Percentiles rank a stretch among this genome's conserved stretches.
Conservation (phyloP, 2,329 filamentous ascomycete species). For the Fulvia fulva region DNA sequence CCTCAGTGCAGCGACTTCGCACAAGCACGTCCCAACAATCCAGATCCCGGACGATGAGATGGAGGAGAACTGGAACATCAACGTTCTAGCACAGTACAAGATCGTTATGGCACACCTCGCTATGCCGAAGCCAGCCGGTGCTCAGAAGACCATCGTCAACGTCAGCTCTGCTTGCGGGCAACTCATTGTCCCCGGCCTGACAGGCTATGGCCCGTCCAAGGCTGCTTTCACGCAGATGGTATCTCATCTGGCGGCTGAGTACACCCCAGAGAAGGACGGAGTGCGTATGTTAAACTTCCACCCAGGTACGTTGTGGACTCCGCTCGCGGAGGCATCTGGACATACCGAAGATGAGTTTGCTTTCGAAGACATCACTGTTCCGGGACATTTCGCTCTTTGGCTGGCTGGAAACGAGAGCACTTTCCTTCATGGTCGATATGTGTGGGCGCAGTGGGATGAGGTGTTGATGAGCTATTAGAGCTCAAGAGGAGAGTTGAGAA, state of each 20-base stretch:
- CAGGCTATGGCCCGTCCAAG: constrained; percentile 13
- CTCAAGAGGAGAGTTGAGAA: constrained; percentile 7
- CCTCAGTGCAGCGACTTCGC: constrained; percentile 36
- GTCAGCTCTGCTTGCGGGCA: constrained; percentile 36
- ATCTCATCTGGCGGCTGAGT: constrained; percentile 4
- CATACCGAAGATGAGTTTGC: not conserved
- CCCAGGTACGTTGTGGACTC: constrained; percentile 10
- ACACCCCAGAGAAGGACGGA: not conserved
- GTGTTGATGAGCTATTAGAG: constrained; percentile 12
- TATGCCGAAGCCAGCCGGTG: constrained; percentile 28
- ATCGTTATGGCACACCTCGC: constrained; percentile 34
- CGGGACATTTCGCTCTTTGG: constrained; percentile 35
- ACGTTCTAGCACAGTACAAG: constrained; percentile 35
- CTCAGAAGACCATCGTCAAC: constrained; percentile 29
- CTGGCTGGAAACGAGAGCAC: constrained; percentile 36
- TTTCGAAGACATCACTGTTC: constrained; percentile 12
- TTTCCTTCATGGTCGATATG: constrained; percentile 37
- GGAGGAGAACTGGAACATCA: constrained; percentile 32
- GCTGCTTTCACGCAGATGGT: constrained; percentile 13
- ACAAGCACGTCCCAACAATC: constrained; percentile 27
- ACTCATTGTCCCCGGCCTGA: constrained; percentile 14
- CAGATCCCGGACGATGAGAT: constrained; percentile 33
- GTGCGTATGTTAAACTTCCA: constrained; percentile 12
- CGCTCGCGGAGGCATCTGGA: constrained; percentile 1
- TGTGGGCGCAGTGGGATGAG: constrained; percentile 19